Conservation (phyloP, 495 filamentous ascomycete genomes). For the Emericellopsis terricola region DNA sequence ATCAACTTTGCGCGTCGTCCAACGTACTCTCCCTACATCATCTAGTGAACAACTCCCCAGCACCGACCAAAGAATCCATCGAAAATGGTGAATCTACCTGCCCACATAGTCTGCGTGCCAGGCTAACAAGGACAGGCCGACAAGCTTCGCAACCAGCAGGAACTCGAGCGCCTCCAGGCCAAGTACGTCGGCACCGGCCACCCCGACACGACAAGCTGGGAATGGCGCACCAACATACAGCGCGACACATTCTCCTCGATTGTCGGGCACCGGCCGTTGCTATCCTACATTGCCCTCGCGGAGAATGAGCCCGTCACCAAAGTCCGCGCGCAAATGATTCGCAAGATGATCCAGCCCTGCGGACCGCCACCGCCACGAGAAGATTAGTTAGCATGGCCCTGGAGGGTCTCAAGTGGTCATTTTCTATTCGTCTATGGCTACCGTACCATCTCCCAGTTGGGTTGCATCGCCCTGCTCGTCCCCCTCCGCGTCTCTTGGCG, state of each 20-base stretch:
- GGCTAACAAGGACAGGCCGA: slow-evolving; percentile 70
- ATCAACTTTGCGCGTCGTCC: background rate
- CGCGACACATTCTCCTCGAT: slow-evolving; percentile 71
- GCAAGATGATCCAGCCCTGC: slow-evolving; percentile 87
- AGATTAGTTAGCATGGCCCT: slow-evolving; percentile 17
- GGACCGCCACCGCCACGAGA: slow-evolving; percentile 62
- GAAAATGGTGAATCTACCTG: no score
- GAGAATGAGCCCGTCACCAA: slow-evolving; percentile 67
- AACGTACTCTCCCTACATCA: background rate
- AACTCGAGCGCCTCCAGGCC: slow-evolving; percentile 87
- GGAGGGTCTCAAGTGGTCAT: background rate
- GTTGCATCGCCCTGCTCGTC: slow-evolving; percentile 4
- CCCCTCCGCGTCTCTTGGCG: slow-evolving; percentile 13
- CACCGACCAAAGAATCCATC: no score
- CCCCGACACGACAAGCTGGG: slow-evolving; percentile 89
- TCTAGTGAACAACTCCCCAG: no score
- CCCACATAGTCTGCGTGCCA: no score
- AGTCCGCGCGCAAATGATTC: slow-evolving; percentile 58
- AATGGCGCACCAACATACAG: slow-evolving; percentile 86
- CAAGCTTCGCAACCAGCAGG: slow-evolving; percentile 92
- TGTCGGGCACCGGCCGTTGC: slow-evolving; percentile 73
- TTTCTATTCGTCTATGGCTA: slow-evolving; percentile 4
- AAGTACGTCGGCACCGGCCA: slow-evolving; percentile 95
- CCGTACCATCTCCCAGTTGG: slow-evolving; percentile 7
- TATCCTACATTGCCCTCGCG: slow-evolving; percentile 80